A percentile compares a stretch with the other conserved stretches of the same genome.
These are phyloP conservation scores for Dothistroma pini DNA, from an alignment of 2,329 filamentous ascomycete species.

Conservation along the genomic window DNA sequence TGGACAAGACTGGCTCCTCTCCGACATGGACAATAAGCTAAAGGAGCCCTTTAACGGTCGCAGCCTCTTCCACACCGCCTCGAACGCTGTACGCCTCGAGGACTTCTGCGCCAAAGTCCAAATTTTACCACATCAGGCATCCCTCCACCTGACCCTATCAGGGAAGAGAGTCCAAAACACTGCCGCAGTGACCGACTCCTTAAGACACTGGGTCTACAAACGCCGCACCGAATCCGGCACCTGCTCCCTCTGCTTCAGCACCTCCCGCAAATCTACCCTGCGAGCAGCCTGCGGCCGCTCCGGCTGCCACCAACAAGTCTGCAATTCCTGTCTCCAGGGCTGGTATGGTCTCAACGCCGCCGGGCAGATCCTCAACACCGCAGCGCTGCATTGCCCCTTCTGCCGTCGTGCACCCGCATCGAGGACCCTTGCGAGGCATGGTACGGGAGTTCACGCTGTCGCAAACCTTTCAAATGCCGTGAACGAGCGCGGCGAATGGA, in stretches of 20 bases:
- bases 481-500: slow-evolving; percentile 9
- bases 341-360: slow-evolving; percentile 15
- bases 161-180: slow-evolving; percentile 9
- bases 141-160: too few species aligned
- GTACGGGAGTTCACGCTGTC: slow-evolving; percentile 9
- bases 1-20: slow-evolving; percentile 10
- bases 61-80: slow-evolving; percentile 7
- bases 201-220: slow-evolving; percentile 7
- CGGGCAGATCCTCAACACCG: slow-evolving; percentile 13
- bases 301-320: slow-evolving; percentile 14
- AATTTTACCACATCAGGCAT: slow-evolving; percentile 2
- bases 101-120: slow-evolving; percentile 7
- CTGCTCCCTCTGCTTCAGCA: slow-evolving; percentile 14
- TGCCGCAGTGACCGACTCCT: neutral
- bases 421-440: slow-evolving; percentile 8
- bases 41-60: slow-evolving; percentile 4
- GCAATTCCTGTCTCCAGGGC: slow-evolving; percentile 3
- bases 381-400: slow-evolving; percentile 14
- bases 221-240: slow-evolving; percentile 9
- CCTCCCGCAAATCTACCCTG: slow-evolving; percentile 4
- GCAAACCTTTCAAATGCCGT: slow-evolving; percentile 8
- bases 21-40: slow-evolving; percentile 5
- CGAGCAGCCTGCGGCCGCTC: slow-evolving; percentile 11
- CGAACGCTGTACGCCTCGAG: slow-evolving; percentile 2
- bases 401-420: slow-evolving; percentile 9